These are phyloP conservation scores for Russula virescens DNA, from an alignment of 768 basidiomycete genomes.

Conservation along the genomic window DNA sequence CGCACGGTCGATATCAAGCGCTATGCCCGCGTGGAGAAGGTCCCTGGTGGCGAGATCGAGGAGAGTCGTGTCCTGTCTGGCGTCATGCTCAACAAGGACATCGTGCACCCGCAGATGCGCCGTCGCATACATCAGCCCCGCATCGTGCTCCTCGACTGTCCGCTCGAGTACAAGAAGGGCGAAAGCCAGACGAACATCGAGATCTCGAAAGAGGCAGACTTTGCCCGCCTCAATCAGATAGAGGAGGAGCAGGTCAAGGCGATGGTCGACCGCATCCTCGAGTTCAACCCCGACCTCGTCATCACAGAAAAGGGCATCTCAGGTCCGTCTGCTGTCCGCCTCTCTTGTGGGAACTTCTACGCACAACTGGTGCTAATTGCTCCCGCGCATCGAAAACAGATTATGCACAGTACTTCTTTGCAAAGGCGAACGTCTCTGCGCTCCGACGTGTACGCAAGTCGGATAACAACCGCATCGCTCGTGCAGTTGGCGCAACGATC, in stretches of 20 bases:
- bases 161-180: slow-evolving; percentile 98
- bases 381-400: slow-evolving; percentile 42
- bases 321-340: slow-evolving; percentile 45
- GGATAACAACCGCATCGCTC: slow-evolving; percentile 97
- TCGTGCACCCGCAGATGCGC: slow-evolving; percentile 96
- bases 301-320: slow-evolving; percentile 98
- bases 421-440: slow-evolving; percentile 84
- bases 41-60: slow-evolving; percentile 97
- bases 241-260: slow-evolving; percentile 96
- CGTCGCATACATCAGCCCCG: slow-evolving; percentile 84
- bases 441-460: slow-evolving; percentile 97
- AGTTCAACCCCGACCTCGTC: slow-evolving; percentile 92
- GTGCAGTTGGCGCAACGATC: slow-evolving; percentile 93
- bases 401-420: slow-evolving; percentile 86
- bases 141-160: slow-evolving; percentile 88
- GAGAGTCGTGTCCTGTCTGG: slow-evolving; percentile 80
- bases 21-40: slow-evolving; percentile 94
- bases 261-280: slow-evolving; percentile 77
- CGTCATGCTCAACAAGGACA: slow-evolving; percentile 98
- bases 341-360: not conserved
- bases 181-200: slow-evolving; percentile 99
- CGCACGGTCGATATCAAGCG: slow-evolving; percentile 97
- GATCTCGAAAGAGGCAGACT: slow-evolving; percentile 90
- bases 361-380: not conserved
- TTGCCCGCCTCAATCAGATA: slow-evolving; percentile 85